Base-by-base conservation (phyloP, 495 filamentous ascomycete species). In the Hypomontagnella submonticulosa region DNA sequence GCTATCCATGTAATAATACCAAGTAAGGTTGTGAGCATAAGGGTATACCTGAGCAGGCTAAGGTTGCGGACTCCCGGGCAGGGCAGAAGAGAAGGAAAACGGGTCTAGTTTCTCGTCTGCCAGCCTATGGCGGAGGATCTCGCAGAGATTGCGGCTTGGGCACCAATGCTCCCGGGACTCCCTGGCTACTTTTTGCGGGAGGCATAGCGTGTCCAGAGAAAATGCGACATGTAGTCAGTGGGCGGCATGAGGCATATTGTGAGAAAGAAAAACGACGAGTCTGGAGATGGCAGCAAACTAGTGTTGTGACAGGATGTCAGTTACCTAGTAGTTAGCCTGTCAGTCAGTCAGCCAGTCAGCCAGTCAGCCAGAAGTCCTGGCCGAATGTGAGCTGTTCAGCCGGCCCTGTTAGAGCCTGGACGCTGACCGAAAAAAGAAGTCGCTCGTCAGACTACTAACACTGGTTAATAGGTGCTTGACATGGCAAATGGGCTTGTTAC, bases 121-220 rank as follows among this genome's bases (percentile, higher is more conserved):
- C 68, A 72, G 71, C 73, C 67, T 73, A 71, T 75, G 61, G 65
- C 68, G 69, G 71, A 75, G 63, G 61, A 68, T 65, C 50, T 73
- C 60, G 69, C 57, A 62, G 60, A 66, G 58, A 62, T 33, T 73
- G 71, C 64, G 69, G 63, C 67, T 82, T 82, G 80, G 80, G 80
- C 80, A 82, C 79, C 80, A 80, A 82, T 80, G 77, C 78, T 78
- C 74, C 72, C 65, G 61, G 61, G 53, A 66, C 68, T 70, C 72
- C 79, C 77, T 76, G 72, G 70, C 64, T 69, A 69, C 60, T 60
- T 69, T 63, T 63, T 60, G 44, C 52, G 60, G 47, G 55, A 69
- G 60, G 60, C 60, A 69, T 69, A 63, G 60, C 66, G 66, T 47
- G 54, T 69, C 66, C 66, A 69, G 66, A 63, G 42, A 69, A 57